Percentiles rank a stretch among this genome's conserved stretches.
These are phyloP conservation scores for Diaporthe sp. DNA, from an alignment of 2,329 filamentous ascomycete species.

Conservation along the genomic window DNA sequence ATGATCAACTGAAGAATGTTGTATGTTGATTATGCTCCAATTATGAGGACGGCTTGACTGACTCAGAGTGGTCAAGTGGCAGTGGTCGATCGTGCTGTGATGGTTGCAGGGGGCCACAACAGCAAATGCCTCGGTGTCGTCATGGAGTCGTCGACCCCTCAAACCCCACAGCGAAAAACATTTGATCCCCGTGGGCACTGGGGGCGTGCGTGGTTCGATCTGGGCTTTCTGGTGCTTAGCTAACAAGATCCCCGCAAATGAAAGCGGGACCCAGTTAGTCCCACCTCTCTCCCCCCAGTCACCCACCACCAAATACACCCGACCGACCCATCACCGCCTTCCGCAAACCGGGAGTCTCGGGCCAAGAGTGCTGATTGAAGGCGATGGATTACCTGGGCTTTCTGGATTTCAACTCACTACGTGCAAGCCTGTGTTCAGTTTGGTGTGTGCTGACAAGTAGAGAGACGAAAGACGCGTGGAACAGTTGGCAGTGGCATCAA, in stretches of 20 bases:
- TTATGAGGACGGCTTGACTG: background rate
- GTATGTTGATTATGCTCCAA: background rate
- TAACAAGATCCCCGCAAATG: background rate
- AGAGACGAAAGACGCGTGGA: no score
- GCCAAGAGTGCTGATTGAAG: background rate
- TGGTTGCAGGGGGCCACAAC: background rate
- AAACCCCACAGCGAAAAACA: background rate
- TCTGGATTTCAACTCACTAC: no score
- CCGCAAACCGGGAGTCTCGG: background rate
- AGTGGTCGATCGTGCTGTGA: background rate
- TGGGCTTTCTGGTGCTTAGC: background rate
- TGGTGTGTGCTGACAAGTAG: no score
- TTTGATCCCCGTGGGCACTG: conserved; percentile 1
- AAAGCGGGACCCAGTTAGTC: background rate
- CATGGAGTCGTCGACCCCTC: background rate
- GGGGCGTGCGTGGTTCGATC: background rate
- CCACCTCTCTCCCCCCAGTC: background rate
- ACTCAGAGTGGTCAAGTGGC: background rate
- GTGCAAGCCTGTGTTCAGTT: no score
- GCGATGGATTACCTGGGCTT: background rate
- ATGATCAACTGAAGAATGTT: background rate
- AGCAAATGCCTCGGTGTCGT: background rate
- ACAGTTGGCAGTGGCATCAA: no score
- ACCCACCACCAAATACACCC: background rate
- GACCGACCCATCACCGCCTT: background rate